Evolutionary conservation across 192 early-diverging fungal genomes (phyloP).

Genomic region (Radiomyces spectabilis): DNA sequence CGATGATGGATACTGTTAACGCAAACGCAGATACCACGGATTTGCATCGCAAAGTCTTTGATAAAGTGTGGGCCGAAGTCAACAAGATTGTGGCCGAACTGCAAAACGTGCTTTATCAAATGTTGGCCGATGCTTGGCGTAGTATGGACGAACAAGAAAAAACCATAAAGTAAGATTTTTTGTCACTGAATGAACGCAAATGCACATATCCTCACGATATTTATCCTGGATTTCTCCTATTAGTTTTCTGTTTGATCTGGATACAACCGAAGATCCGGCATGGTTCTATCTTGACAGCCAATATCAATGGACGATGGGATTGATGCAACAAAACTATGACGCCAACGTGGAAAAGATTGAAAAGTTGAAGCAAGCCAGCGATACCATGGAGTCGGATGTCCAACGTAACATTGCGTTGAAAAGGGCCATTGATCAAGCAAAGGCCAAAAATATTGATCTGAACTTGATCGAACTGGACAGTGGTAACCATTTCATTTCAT

Average conservation of each 20-base stretch:
- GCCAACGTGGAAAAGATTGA: conserved; percentile 42
- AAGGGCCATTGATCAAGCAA: conserved; percentile 27
- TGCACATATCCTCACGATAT: neutral
- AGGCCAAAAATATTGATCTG: too few relatives aligned
- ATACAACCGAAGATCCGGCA: conserved; percentile 81
- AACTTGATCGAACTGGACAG: too few relatives aligned
- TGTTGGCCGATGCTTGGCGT: conserved; percentile 67
- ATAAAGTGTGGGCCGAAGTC: conserved; percentile 91
- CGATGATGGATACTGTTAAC: neutral
- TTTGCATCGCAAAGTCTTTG: conserved; percentile 69
- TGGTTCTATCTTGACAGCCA: conserved; percentile 84
- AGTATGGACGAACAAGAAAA: conserved; percentile 87
- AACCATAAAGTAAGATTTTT: conserved; percentile 63
- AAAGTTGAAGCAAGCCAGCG: conserved; percentile 17
- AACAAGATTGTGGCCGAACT: conserved; percentile 71
- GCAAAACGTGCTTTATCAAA: conserved; percentile 64
- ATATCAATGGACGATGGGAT: conserved; percentile 77
- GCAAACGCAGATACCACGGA: conserved; percentile 11
- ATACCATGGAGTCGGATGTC: conserved; percentile 3
- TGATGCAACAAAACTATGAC: conserved; percentile 63
- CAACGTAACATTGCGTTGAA: conserved; percentile 21
- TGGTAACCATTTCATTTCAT: too few relatives aligned
- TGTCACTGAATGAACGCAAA: neutral
- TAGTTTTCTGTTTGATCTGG: conserved; percentile 66
- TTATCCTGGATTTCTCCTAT: neutral